phyloP scores from a whole-genome alignment of 306 rosid genomes.

The Datisca glomerata region DNA sequence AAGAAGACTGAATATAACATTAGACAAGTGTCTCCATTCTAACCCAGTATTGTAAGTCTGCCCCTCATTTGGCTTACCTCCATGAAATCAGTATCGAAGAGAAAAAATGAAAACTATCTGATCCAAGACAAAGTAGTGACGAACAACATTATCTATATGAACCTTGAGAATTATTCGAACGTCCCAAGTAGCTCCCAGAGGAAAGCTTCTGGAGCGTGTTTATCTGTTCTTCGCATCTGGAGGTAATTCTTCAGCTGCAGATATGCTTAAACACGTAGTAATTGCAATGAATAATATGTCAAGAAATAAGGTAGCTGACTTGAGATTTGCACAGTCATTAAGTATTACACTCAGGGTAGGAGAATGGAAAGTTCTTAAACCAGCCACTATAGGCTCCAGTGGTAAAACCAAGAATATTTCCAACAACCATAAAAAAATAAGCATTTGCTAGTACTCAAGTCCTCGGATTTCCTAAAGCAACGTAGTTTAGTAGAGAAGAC shows the following conservation, averaged over 20 bases:
- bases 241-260: slow-evolving; percentile 64
- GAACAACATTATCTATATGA: slow-evolving; percentile 56
- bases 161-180: slow-evolving; percentile 50
- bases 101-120: slow-evolving; percentile 86
- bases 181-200: slow-evolving; percentile 84
- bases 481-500: neutral
- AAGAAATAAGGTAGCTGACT: slow-evolving; percentile 69
- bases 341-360: slow-evolving; percentile 47
- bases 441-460: slow-evolving; percentile 88
- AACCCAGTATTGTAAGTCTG: slow-evolving; percentile 51
- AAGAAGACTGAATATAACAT: slow-evolving; percentile 80
- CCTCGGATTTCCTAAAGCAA: slow-evolving; percentile 64
- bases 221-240: slow-evolving; percentile 34
- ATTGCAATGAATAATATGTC: slow-evolving; percentile 46
- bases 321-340: slow-evolving; percentile 92
- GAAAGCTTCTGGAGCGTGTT: slow-evolving; percentile 66
- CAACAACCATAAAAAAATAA: slow-evolving; percentile 85
- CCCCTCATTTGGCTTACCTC: slow-evolving; percentile 77
- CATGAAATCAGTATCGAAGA: slow-evolving; percentile 83
- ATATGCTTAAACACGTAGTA: slow-evolving; percentile 51
- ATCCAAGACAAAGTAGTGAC: slow-evolving; percentile 76
- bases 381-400: slow-evolving; percentile 77
- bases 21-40: slow-evolving; percentile 80
- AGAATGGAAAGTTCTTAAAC: slow-evolving; percentile 61
- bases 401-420: slow-evolving; percentile 79